Evolutionary conservation across 2,329 filamentous ascomycete species (phyloP).

Genomic region (Coniochaeta sp.): DNA sequence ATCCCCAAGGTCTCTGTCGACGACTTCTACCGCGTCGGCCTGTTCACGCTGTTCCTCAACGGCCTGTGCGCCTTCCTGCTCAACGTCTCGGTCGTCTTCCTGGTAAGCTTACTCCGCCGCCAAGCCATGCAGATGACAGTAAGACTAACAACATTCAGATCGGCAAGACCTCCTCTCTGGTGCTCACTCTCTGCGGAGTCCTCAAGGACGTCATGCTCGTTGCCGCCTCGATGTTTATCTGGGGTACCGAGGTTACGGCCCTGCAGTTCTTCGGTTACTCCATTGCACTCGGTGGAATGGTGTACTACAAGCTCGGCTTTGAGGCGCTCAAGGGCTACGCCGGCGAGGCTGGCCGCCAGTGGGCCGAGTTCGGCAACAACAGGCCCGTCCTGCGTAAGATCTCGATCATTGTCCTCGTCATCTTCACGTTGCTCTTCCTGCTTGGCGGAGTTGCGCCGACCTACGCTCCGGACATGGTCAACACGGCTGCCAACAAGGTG

Average conservation of each 20-base stretch:
- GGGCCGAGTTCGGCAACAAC: constrained; percentile 77
- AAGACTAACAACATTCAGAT: constrained; percentile 47
- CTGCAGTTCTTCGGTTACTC: constrained; percentile 80
- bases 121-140: neutral
- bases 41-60: constrained; percentile 67
- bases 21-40: constrained; percentile 67
- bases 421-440: constrained; percentile 62
- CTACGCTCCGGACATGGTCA: constrained; percentile 49
- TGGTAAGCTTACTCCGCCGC: constrained; percentile 48
- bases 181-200: constrained; percentile 80
- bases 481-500: constrained; percentile 41
- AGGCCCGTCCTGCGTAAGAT: constrained; percentile 75
- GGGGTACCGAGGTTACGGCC: constrained; percentile 65
- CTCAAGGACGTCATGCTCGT: constrained; percentile 85
- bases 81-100: constrained; percentile 79
- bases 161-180: constrained; percentile 79
- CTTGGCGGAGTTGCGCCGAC: constrained; percentile 60
- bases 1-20: constrained; percentile 60
- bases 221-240: constrained; percentile 71
- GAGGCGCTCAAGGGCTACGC: constrained; percentile 79
- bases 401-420: constrained; percentile 56
- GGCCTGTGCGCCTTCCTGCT: constrained; percentile 72
- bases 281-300: constrained; percentile 70
- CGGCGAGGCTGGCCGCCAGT: constrained; percentile 64
- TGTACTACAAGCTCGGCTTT: constrained; percentile 80